A percentile compares a stretch with the other conserved stretches of the same genome.
phyloP scores from a whole-genome alignment of 352 stramenopile species.

The Pythium brachiatum region DNA sequence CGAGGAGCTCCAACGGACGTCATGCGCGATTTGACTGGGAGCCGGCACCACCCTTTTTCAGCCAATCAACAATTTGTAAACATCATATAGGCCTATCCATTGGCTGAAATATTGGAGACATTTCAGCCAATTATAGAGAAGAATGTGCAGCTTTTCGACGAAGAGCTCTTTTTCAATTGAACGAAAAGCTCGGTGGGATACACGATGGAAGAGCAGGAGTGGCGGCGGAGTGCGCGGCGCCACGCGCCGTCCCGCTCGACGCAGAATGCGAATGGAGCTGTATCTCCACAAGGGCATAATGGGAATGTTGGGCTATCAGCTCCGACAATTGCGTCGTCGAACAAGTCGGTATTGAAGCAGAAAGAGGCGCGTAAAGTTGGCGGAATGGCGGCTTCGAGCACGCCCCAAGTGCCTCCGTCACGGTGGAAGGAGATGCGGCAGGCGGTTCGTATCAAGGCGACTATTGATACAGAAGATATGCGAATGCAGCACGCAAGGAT shows the following conservation, averaged over 20 bases:
- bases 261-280: neutral
- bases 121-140: conserved; percentile 13
- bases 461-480: conserved; percentile 34
- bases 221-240: conserved; percentile 16
- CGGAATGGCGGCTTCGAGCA: neutral
- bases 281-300: neutral
- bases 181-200: neutral
- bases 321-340: conserved; percentile 8
- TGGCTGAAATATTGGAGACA: neutral
- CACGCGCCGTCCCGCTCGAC: conserved; percentile 11
- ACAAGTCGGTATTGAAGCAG: conserved; percentile 11
- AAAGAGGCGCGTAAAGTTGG: conserved; percentile 11
- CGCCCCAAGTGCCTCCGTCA: conserved; percentile 27
- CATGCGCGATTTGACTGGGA: conserved; percentile 24
- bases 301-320: neutral
- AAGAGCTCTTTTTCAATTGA: neutral
- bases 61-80: conserved; percentile 8
- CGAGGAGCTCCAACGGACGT: conserved; percentile 26
- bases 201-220: conserved; percentile 29
- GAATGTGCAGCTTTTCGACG: neutral
- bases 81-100: neutral
- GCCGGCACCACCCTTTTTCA: conserved; percentile 11
- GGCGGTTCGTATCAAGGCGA: conserved; percentile 54
- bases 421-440: conserved; percentile 71
- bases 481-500: conserved; percentile 37